Conservation (phyloP, 169 alveolate genomes). For the Blepharisma undulans region DNA sequence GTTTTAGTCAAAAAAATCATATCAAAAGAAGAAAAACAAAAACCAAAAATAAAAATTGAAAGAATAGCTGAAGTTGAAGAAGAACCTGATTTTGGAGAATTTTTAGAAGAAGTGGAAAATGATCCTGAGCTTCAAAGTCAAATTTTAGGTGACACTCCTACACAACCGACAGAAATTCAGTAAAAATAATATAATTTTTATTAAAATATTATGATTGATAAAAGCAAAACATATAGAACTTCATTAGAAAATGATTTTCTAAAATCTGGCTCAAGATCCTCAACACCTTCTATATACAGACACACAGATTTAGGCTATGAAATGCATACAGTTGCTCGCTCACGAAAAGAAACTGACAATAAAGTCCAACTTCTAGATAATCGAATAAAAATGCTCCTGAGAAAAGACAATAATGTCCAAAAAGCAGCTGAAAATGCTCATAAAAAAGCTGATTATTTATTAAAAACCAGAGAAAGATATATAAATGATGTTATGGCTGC, state of each 20-base stretch:
- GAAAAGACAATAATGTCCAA: neutral
- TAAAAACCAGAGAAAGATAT: neutral
- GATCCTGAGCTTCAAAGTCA: constrained; percentile 65
- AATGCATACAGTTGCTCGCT: neutral
- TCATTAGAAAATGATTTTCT: neutral
- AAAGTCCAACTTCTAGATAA: neutral
- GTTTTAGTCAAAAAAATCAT: constrained; percentile 71
- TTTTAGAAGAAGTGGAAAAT: constrained; percentile 86
- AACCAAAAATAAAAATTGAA: constrained; percentile 44
- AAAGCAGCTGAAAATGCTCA: neutral
- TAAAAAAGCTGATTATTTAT: neutral
- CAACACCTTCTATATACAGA: neutral
- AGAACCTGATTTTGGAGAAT: constrained; percentile 82
- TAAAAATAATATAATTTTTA: too few relatives aligned
- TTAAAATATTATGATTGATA: neutral
- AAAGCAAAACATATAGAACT: neutral
- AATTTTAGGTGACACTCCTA: neutral
- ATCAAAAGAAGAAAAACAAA: constrained; percentile 1
- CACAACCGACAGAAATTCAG: neutral
- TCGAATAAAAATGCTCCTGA: neutral
- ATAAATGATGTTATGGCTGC: neutral
- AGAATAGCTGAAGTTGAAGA: constrained; percentile 30
- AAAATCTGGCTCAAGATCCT: neutral
- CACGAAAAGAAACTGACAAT: neutral
- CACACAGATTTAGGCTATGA: neutral